Evolutionary conservation across 2,329 filamentous ascomycete genomes (phyloP).

Genomic region (Fusarium sp.): DNA sequence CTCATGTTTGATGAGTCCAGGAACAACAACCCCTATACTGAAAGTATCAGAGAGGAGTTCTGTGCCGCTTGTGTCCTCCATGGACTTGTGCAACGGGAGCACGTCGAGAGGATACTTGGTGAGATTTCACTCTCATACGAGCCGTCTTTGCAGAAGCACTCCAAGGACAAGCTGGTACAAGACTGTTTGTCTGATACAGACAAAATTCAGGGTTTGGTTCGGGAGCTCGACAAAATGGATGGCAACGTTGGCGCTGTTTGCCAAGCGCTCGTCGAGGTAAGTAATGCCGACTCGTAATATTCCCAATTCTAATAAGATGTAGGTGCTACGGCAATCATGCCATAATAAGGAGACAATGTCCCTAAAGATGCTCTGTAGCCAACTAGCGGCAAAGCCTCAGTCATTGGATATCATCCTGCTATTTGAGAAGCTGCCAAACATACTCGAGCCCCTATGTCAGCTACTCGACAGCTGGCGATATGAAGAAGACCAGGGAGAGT

Average conservation of each 20-base stretch:
- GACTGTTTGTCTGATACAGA: conserved; percentile 83
- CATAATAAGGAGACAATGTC: conserved; percentile 81
- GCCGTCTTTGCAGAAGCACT: conserved; percentile 78
- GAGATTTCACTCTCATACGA: conserved; percentile 86
- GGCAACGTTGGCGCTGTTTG: conserved; percentile 91
- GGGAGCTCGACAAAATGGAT: conserved; percentile 88
- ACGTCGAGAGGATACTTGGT: conserved; percentile 83
- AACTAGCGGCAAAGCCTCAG: conserved; percentile 78
- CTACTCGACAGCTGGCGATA: conserved; percentile 84
- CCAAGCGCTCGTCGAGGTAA: conserved; percentile 78
- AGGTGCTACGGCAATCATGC: conserved; percentile 78
- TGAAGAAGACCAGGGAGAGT: conserved; percentile 85
- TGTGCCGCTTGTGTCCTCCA: conserved; percentile 92
- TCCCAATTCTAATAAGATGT: conserved; percentile 1
- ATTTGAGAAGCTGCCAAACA: conserved; percentile 76
- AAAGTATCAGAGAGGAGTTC: conserved; percentile 77
- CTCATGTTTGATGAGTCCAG: conserved; percentile 70
- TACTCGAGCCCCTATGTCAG: conserved; percentile 79
- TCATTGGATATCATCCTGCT: conserved; percentile 80
- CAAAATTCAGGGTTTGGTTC: conserved; percentile 79
- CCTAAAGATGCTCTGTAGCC: conserved; percentile 78
- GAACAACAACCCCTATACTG: conserved; percentile 68
- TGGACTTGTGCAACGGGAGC: conserved; percentile 80
- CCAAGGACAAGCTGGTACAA: conserved; percentile 81
- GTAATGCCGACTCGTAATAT: conserved; percentile 23